phyloP scores from a whole-genome alignment of 371 early-diverging fungal genomes.

The Mycotypha africana region DNA sequence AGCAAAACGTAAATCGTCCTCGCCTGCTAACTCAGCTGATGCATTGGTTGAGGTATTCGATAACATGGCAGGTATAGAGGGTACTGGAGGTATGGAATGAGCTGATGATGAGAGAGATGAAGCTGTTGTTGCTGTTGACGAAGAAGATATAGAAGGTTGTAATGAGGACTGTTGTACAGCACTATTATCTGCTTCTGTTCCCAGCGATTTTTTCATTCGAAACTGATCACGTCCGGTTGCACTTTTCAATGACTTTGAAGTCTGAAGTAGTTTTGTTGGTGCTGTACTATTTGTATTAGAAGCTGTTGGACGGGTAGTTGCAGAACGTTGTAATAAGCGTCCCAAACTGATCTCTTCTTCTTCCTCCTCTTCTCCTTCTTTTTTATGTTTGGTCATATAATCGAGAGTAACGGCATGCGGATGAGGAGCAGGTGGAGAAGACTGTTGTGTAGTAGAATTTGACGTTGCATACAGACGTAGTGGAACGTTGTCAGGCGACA shows the following conservation, averaged over 20 bases:
- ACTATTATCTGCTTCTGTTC: no score
- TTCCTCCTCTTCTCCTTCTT: conserved; percentile 15
- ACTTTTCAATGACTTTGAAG: conserved; percentile 12
- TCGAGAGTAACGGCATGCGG: no score
- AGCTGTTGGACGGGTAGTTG: conserved; percentile 9
- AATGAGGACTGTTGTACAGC: no score
- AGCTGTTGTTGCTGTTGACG: no score
- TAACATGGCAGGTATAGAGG: no score
- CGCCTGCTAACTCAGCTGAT: conserved; percentile 10
- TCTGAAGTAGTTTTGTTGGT: conserved; percentile 4
- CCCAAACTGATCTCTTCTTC: conserved; percentile 33
- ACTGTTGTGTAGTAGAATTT: conserved; percentile 1
- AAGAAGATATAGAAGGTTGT: no score
- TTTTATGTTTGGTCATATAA: no score
- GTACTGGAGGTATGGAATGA: no score
- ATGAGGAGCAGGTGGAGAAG: no score
- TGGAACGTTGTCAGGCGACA: conserved; percentile 15
- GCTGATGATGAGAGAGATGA: no score
- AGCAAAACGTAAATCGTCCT: conserved; percentile 27
- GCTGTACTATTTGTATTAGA: conserved; percentile 4
- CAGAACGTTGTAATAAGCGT: conserved; percentile 17
- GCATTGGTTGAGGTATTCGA: conserved; percentile 1
- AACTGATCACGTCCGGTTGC: neutral
- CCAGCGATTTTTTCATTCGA: no score
- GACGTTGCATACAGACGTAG: conserved; percentile 15